Evolutionary conservation across 148 eudicot genomes (phyloP), one percentile per base, ranked within the genome.

Genomic region (Pouteria glomerata): DNA sequence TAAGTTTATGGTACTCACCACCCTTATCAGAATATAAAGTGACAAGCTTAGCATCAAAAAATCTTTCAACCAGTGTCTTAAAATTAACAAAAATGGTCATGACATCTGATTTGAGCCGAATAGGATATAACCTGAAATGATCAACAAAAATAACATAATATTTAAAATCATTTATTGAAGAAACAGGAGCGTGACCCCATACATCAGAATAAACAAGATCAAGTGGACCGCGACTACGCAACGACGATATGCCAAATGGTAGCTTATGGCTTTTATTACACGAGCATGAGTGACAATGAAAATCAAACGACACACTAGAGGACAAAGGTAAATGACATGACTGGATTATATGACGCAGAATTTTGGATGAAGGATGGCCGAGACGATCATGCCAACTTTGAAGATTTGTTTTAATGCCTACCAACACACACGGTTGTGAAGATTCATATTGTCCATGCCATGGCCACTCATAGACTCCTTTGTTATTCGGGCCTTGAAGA

Each of bases 111-210:
- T 66, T 66, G 3, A 0, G 21, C 0, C 1, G 1, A 1, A 66
- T 8, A 0, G 53, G 53, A 24, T n/a, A 66, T 1, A 66, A 26
- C 55, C 69, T 42, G n/a, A 42, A 66, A 15, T 66, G 53, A 18
- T 66, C 69, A 21, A 66, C 29, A 66, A 66, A 66, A 6, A 66
- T 42, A 12, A 66, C 69, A 66, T 66, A 45, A 66, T 66, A 66
- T 23, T 7, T 41, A 23, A 66, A 66, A 11, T 7, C 19, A 45
- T 66, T 12, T 6, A 21, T 2, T 6, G 55, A 44, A 21, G 6
- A 4, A 23, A 45, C 21, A 2, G 66, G 66, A 12, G 66, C n/a
- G n/a, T n/a, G 44, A 29, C 64, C 23, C 66, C 66, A 62, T 33
- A 62, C 66, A 37, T 62, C 45, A 1, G 66, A 62, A 37, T 34